Percentiles rank a stretch among this genome's conserved stretches.
These are phyloP conservation scores for Arthrinium puccinioides DNA, from an alignment of 2,329 filamentous ascomycete species.

Conservation along the genomic window DNA sequence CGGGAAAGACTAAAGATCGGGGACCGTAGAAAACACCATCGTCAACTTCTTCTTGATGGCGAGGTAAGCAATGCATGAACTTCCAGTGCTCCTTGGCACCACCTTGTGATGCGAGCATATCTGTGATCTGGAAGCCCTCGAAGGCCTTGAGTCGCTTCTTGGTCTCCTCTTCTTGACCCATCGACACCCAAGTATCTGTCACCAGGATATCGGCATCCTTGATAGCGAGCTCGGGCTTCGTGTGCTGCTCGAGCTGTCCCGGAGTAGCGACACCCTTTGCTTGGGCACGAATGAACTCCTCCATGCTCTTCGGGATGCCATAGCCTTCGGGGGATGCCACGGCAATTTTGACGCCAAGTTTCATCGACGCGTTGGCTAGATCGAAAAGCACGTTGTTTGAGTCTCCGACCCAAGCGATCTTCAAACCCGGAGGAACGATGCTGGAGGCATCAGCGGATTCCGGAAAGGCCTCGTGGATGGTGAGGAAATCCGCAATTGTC, in stretches of 20 bases:
- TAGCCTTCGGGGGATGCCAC: conserved; percentile 86
- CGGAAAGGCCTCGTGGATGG: conserved; percentile 72
- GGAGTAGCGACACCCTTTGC: conserved; percentile 47
- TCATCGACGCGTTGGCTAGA: conserved; percentile 78
- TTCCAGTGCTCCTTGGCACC: conserved; percentile 87
- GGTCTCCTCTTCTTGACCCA: conserved; percentile 90
- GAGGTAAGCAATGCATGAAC: conserved; percentile 97
- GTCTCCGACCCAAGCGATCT: conserved; percentile 93
- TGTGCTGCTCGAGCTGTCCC: conserved; percentile 68
- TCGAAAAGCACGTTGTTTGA: conserved; percentile 97
- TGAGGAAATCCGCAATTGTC: conserved; percentile 88
- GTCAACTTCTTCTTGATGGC: conserved; percentile 85
- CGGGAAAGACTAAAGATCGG: conserved; percentile 81
- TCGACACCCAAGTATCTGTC: conserved; percentile 96
- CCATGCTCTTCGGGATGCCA: conserved; percentile 70
- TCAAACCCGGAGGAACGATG: conserved; percentile 72
- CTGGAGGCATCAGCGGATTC: conserved; percentile 25
- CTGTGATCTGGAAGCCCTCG: conserved; percentile 84
- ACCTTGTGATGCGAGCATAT: conserved; percentile 72
- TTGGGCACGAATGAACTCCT: conserved; percentile 60
- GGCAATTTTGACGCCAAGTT: conserved; percentile 77
- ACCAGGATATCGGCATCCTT: conserved; percentile 83
- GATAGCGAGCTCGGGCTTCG: conserved; percentile 75
- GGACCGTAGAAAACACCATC: conserved; percentile 92
- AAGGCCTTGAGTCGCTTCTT: conserved; percentile 74